Percentiles rank a stretch among this genome's conserved stretches.
These are phyloP conservation scores for Porpolomopsis calyptriformis DNA, from an alignment of 768 basidiomycete genomes.

Conservation along the genomic window DNA sequence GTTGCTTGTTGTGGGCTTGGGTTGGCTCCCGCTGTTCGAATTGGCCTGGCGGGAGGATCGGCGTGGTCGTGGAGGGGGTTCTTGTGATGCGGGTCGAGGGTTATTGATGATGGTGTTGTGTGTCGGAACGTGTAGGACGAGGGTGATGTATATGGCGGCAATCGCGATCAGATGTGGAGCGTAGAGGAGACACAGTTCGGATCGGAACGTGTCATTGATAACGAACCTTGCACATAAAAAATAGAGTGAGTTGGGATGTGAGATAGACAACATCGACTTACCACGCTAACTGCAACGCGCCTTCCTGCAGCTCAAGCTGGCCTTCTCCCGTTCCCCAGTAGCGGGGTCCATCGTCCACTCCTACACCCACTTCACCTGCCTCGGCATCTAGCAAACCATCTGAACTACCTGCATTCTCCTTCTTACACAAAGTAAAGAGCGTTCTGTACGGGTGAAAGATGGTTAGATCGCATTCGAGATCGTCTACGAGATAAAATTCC, in stretches of 20 bases:
- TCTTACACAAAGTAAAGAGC: constrained; percentile 64
- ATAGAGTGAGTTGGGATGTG: not conserved
- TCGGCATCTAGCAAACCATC: constrained; percentile 37
- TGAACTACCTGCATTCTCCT: constrained; percentile 35
- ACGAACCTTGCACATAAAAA: constrained; percentile 70
- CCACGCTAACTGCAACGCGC: constrained; percentile 88
- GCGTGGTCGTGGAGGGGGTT: constrained; percentile 30
- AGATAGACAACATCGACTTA: constrained; percentile 25
- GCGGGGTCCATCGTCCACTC: constrained; percentile 45
- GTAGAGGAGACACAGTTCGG: constrained; percentile 85
- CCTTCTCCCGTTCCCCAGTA: constrained; percentile 80
- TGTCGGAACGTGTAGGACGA: constrained; percentile 59
- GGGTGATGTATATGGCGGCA: constrained; percentile 81
- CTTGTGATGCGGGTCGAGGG: constrained; percentile 8
- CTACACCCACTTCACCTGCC: constrained; percentile 46
- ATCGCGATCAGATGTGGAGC: constrained; percentile 93
- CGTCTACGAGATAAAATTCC: constrained; percentile 97
- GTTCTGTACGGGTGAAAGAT: constrained; percentile 95
- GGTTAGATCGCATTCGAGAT: constrained; percentile 88
- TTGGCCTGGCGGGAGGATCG: constrained; percentile 44
- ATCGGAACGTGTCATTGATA: constrained; percentile 93
- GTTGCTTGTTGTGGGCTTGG: constrained; percentile 32
- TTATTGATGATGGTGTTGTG: constrained; percentile 29
- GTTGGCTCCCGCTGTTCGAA: constrained; percentile 21
- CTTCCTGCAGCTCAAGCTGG: constrained; percentile 63